phyloP scores from a whole-genome alignment of 139 green algal species.

The Volvox reticuliferus region DNA sequence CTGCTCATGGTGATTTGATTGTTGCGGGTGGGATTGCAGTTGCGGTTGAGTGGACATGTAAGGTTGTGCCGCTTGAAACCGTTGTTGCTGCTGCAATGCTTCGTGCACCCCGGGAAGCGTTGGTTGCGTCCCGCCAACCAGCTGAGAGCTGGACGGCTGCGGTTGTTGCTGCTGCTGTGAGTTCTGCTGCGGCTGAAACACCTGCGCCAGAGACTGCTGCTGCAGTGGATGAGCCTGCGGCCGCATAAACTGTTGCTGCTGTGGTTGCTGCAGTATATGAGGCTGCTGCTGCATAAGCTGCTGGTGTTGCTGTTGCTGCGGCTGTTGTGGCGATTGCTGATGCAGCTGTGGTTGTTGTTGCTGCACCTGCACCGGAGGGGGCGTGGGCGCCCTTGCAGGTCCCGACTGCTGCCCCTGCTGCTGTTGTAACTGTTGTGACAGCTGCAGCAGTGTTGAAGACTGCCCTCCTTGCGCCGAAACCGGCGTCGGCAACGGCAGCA shows the following conservation, averaged over 20 bases:
- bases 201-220: background rate
- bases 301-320: background rate
- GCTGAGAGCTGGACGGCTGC: no score
- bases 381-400: background rate
- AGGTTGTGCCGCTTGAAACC: no score
- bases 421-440: background rate
- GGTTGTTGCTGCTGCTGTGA: background rate
- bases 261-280: background rate
- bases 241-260: constrained; percentile 13
- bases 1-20: background rate
- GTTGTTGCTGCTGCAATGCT: background rate
- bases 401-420: background rate
- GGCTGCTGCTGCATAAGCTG: background rate
- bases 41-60: background rate
- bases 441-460: background rate
- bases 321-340: background rate
- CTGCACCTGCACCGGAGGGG: background rate
- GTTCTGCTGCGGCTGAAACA: background rate
- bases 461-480: background rate
- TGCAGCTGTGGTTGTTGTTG: constrained; percentile 42
- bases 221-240: no score
- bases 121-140: no score
- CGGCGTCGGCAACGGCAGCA: background rate
- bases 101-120: no score
- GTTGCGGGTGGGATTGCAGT: background rate